Base-by-base conservation (phyloP, 371 early-diverging fungal genomes). In the Fennellomyces sp. region DNA sequence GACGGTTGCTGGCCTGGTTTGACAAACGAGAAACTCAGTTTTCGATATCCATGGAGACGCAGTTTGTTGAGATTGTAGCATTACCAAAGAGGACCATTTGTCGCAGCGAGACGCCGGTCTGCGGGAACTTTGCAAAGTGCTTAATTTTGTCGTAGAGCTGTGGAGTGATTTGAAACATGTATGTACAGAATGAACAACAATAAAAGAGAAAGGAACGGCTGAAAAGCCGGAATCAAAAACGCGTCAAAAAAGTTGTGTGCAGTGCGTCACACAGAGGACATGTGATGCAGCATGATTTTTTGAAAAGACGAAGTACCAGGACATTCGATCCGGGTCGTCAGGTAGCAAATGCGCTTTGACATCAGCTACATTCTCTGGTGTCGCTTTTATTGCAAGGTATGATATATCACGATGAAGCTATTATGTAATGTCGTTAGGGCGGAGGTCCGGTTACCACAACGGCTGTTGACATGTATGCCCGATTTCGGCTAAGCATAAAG, bases 41-140 rank as follows among this genome's bases (percentile, higher is more conserved):
- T 47, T n/a, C n/a, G 49, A 38, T 5, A 10, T 21, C 10, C 47
- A 21, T 31, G 25, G 30, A 13, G 6, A 15, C 6, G 33, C 35
- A 33, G 8, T 33, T 8, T 13, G 45, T 25, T 13, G 68, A 69
- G 15, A 63, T 52, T 21, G 7, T 25, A 19, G 12, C 42, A 13
- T 61, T 73, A 66, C 64, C 71, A 64, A 70, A 66, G 64, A 66
- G 66, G 50, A 65, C 71, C 66, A 69, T 94, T 77, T 96, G 94
- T 54, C 88, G 79, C 52, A 96, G 77, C n/a, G 94, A 94, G 23
- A 96, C 94, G n/a, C 92, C 90, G 0, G 96, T 96, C 71, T 94
- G 96, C 23, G 93, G 93, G 47, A 92, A 88, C 61, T 80, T 83
- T 42, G 89, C 87, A 78, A 86, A 89, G 75, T 88, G 84, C 35